Base-by-base conservation (phyloP, 2,329 filamentous ascomycete species). In the Celoporthe dispersa region DNA sequence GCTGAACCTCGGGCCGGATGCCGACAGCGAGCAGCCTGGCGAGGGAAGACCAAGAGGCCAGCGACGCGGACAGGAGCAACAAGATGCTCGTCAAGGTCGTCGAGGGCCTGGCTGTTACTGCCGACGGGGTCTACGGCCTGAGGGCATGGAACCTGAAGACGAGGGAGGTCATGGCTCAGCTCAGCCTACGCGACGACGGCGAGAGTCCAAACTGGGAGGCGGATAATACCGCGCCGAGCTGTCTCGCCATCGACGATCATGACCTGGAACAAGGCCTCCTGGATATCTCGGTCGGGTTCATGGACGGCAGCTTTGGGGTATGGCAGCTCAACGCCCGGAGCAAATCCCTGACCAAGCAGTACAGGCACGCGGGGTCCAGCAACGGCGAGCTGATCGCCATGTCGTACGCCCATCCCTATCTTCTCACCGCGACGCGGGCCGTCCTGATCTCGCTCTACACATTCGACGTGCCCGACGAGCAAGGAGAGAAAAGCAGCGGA, bases 381-480 rank as follows among this genome's bases (percentile, higher is more conserved):
- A 89, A 89, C 69, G 91, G 91, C 11, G 85, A 87, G 72, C 83
- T 97, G 44, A 87, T 89, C 3, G 89, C 90, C 0, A 84, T 96
- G 60, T 92, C 94, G 7, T 90, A 91, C 68, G 88, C 88, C 0
- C 87, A 90, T 72, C 93, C 94, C 0, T 96, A 94, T 76, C 79
- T 97, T 1, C 81, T 97, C 12, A 93, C 92, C 1, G 93, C 96
- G 73, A 95, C 93, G 1, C 86, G 88, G 33, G 87, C 88, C 19
- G 92, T 94, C 61, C 81, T 91, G 9, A 83, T 98, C 53, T 94
- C 92, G 0, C 80, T 98, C 1, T 97, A 97, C 78, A 88, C 86
- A 0, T 91, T 94, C 72, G 79, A 84, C 3, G 72, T 78, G 8
- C 74, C 76, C 4, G 41, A 64, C 66, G 66, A 73, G 39, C 61